A percentile compares a stretch with the other conserved stretches of the same genome.
Conservation (phyloP, 176 grass and related monocot species). For the Olyra latifolia region DNA sequence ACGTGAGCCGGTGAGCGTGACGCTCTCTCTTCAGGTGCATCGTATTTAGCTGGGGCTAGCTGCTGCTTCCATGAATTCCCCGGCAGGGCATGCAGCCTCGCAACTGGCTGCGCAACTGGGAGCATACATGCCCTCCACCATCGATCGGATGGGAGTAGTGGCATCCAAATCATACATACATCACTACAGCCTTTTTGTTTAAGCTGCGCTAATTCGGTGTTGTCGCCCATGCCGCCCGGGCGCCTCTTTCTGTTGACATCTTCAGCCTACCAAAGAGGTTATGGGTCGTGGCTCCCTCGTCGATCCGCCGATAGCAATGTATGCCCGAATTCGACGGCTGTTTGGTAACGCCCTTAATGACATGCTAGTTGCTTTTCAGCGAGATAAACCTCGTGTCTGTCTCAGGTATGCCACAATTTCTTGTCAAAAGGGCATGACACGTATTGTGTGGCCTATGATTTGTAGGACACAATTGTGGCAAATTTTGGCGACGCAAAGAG, state of each 20-base stretch:
- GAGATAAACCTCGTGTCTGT: neutral
- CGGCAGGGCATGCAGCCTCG: slow-evolving; percentile 19
- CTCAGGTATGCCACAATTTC: too few relatives aligned
- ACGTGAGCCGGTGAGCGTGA: neutral
- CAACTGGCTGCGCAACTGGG: neutral
- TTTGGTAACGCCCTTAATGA: neutral
- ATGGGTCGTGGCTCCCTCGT: neutral
- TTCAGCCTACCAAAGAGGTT: neutral
- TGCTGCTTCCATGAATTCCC: slow-evolving; percentile 11
- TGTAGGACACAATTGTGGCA: too few relatives aligned
- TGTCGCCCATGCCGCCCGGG: neutral
- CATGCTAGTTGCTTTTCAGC: neutral
- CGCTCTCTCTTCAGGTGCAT: neutral
- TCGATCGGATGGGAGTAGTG: neutral
- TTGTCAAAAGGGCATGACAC: too few relatives aligned
- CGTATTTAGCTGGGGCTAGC: neutral
- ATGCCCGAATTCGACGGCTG: neutral
- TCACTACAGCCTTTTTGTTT: neutral
- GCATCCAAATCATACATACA: neutral
- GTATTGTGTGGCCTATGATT: too few relatives aligned
- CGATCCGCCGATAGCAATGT: neutral
- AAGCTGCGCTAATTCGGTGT: neutral
- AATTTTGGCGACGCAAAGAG: too few relatives aligned
- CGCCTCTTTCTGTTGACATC: neutral
- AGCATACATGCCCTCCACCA: neutral